Percentiles rank a stretch among this genome's conserved stretches.
phyloP scores from a whole-genome alignment of 495 filamentous ascomycete species.

The Trichoderma erinaceum region DNA sequence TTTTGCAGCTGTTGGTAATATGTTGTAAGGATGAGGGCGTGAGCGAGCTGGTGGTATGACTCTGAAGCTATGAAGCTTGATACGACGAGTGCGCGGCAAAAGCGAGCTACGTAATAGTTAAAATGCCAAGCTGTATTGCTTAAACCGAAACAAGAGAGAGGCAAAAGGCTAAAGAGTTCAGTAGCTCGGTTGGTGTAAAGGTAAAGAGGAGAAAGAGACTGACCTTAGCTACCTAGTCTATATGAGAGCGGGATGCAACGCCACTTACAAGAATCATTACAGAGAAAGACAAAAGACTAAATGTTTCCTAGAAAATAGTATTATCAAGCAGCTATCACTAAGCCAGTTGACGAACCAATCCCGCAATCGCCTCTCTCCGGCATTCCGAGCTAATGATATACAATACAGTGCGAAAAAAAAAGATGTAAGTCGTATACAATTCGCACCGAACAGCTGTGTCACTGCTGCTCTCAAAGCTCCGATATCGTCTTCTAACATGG shows the following conservation, averaged over 20 bases:
- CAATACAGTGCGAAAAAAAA: neutral
- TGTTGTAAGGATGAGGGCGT: neutral
- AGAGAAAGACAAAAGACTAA: too few species aligned
- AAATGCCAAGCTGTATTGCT: too few species aligned
- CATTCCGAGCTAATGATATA: neutral
- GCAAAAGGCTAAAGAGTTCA: too few species aligned
- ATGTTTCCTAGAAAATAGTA: too few species aligned
- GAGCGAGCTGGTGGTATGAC: neutral
- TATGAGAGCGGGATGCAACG: neutral
- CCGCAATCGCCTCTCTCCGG: neutral
- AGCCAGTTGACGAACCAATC: neutral
- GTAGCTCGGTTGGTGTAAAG: neutral
- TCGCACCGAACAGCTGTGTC: neutral
- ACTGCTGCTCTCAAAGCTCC: neutral
- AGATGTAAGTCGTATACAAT: neutral
- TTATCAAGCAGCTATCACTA: too few species aligned
- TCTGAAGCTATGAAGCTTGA: neutral
- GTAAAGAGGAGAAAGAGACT: neutral
- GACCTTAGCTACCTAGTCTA: too few species aligned
- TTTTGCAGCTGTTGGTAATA: slow-evolving; percentile 15
- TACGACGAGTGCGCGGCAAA: neutral
- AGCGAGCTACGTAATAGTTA: neutral
- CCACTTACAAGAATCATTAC: too few species aligned
- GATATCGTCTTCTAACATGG: neutral
- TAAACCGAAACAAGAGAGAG: too few species aligned